These are phyloP conservation scores for Lodderomyces metapsilosis DNA, from an alignment of 1,139 yeast species.

Conservation along the genomic window DNA sequence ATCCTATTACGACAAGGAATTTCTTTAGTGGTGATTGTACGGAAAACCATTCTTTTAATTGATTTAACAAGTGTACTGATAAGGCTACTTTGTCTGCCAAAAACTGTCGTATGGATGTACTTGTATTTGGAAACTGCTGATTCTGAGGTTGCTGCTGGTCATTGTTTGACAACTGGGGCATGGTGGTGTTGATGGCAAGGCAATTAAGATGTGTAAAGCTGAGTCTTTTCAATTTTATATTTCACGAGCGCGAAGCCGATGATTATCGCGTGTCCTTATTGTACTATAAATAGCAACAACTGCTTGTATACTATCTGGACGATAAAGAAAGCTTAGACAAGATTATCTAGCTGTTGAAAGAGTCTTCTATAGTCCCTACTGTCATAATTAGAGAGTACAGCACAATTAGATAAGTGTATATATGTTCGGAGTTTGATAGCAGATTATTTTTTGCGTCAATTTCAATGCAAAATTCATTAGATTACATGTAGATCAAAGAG, in stretches of 20 bases:
- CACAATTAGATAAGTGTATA: too few relatives aligned
- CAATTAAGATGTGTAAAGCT: background rate
- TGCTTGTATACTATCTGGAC: too few relatives aligned
- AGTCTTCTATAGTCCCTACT: too few relatives aligned
- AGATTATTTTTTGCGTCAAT: background rate
- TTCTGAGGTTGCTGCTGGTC: constrained; percentile 2
- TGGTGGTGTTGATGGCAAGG: background rate
- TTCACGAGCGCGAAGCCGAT: background rate
- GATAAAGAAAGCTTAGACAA: too few relatives aligned
- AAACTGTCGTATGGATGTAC: background rate
- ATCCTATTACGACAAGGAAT: constrained; percentile 14
- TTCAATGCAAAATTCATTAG: background rate
- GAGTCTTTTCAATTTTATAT: background rate
- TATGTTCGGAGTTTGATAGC: background rate
- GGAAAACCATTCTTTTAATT: constrained; percentile 19
- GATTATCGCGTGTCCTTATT: too few relatives aligned
- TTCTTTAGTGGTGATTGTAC: constrained; percentile 19
- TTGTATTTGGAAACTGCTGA: background rate
- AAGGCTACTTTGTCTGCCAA: constrained; percentile 4
- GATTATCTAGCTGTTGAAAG: too few relatives aligned
- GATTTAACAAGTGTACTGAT: constrained; percentile 1
- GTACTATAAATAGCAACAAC: too few relatives aligned
- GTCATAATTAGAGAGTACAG: too few relatives aligned
- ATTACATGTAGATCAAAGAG: background rate
- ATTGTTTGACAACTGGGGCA: constrained; percentile 3